Evolutionary conservation across 345 rosid genomes (phyloP).

Genomic region (Aquilaria malaccensis): DNA sequence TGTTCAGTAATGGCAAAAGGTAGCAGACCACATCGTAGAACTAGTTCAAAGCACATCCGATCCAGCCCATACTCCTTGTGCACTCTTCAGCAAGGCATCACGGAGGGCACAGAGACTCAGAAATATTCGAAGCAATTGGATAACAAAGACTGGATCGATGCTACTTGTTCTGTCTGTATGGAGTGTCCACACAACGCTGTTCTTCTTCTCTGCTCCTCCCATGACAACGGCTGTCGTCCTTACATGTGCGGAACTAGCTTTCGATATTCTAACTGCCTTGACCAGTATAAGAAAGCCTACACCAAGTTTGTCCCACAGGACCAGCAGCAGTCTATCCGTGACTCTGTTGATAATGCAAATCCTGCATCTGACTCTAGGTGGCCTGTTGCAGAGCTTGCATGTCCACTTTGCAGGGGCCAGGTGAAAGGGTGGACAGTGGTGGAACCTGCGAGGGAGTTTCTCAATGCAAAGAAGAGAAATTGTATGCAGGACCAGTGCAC

Average conservation of each 20-base stretch:
- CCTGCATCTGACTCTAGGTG: slow-evolving; percentile 21
- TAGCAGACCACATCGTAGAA: slow-evolving; percentile 47
- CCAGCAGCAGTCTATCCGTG: slow-evolving; percentile 13
- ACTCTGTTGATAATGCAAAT: slow-evolving; percentile 27
- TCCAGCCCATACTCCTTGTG: slow-evolving; percentile 43
- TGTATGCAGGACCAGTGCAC: slow-evolving; percentile 94
- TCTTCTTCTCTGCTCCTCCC: slow-evolving; percentile 94
- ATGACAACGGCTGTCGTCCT: slow-evolving; percentile 96
- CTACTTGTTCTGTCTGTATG: slow-evolving; percentile 92
- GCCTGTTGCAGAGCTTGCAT: slow-evolving; percentile 48
- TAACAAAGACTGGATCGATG: slow-evolving; percentile 81
- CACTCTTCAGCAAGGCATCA: slow-evolving; percentile 24
- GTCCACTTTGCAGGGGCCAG: slow-evolving; percentile 97
- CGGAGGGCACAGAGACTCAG: slow-evolving; percentile 28
- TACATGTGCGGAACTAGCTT: slow-evolving; percentile 99
- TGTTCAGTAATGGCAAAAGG: slow-evolving; percentile 53
- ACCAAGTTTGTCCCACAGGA: slow-evolving; percentile 43
- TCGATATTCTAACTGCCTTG: slow-evolving; percentile 91
- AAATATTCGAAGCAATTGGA: slow-evolving; percentile 47
- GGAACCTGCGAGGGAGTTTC: slow-evolving; percentile 68
- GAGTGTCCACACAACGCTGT: slow-evolving; percentile 97
- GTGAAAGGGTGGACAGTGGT: slow-evolving; percentile 98
- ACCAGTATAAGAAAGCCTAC: slow-evolving; percentile 83
- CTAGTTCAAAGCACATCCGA: slow-evolving; percentile 42
- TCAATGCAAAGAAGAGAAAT: slow-evolving; percentile 69